Base-by-base conservation (phyloP, 2,329 filamentous ascomycete genomes). In the Laburnicola sp. region DNA sequence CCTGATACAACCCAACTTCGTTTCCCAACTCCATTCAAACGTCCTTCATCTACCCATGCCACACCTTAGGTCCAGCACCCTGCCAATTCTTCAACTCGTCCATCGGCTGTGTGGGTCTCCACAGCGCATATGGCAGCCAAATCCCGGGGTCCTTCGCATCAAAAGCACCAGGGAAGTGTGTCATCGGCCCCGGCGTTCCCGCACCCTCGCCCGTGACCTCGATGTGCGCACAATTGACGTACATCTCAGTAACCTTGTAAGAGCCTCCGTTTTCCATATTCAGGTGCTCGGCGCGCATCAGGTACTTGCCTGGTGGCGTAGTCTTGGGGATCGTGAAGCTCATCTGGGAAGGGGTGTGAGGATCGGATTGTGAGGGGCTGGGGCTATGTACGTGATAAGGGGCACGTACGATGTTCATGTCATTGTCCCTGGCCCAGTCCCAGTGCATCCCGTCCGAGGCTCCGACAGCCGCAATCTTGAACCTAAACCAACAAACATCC, bases 291-390 rank as follows among this genome's bases (percentile, higher is more conserved):
- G 44, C 44, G 6, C 55, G 41, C 3, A 58, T 35, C 21, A 58
- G 27, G 35, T 58, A 58, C n/a, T 50, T 48, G 5, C 55, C 55
- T 16, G 55, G 52, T 6, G 55, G 55, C 2, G 55, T 58, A 4
- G 45, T 43, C 28, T 25, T 32, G 4, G 55, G 55, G 26, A 58
- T 58, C 6, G 55, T 58, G 35, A 57, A 57, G 42, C 52, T 57
- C 47, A 50, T 48, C 55, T 57, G 8, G 3, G 10, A 31, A 7
- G 26, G 25, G 31, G 7, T 28, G 7, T 16, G 25, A 5, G 27
- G 21, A 32, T n/a, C n/a, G n/a, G n/a, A n/a, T n/a, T n/a, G n/a
- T n/a, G n/a, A 31, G 25, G n/a, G 3, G n/a, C 7, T 11, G 37
- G 23, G 10, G 4, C 8, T 11, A 28, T 30, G 21, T 9, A 32